Evolutionary conservation across 2,329 filamentous ascomycete genomes (phyloP), one percentile per base, ranked within the genome.

Genomic region (Nigrospora osmanthi): DNA sequence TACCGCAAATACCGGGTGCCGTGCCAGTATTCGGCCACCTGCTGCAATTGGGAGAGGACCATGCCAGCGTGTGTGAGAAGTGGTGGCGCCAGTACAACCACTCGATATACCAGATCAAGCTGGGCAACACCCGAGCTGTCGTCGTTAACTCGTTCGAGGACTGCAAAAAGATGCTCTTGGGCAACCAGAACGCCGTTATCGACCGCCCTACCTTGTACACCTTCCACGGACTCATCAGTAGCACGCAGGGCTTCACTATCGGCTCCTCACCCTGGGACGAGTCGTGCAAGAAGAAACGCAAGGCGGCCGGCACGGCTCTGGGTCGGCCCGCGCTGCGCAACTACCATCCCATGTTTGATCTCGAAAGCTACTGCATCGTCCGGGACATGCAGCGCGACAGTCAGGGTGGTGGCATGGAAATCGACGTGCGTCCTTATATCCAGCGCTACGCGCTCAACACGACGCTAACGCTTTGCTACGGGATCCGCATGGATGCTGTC

Each of bases 391-490:
- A 64, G 0, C 59, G 58, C 11, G 72, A 76, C 48, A 70, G 67
- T 48, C 55, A 63, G 11, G 57, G 62, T 23, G 68, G 67, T 2
- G 58, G 60, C 6, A 44, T 65, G 0, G 71, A 74, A 50, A 62
- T 75, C 41, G 66, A 64, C 38, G 57, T 75, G 3, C 59, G 73
- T 6, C 71, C 71, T 0, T 76, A 76, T 47, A 70, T 77, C 31
- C 73, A 76, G 49, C 62, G 73, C 13, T 77, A 70, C 54, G 73
- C 72, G 0, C 60, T 77, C 10, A 77, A 76, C 55, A 76, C 73
- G 0, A 76, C 72, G 0, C 56, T 78, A 15, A 78, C 73, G 0
- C 63, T 77, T 1, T 76, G 71, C 52, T 77, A 77, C 42, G 73
- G 73, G 0, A 75, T 76, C 35, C 67, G 73, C 2, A 77, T 78